Percentiles rank a stretch among this genome's conserved stretches.
Evolutionary conservation across 2,329 filamentous ascomycete species (phyloP).

Genomic region (Epichloe glyceriae): DNA sequence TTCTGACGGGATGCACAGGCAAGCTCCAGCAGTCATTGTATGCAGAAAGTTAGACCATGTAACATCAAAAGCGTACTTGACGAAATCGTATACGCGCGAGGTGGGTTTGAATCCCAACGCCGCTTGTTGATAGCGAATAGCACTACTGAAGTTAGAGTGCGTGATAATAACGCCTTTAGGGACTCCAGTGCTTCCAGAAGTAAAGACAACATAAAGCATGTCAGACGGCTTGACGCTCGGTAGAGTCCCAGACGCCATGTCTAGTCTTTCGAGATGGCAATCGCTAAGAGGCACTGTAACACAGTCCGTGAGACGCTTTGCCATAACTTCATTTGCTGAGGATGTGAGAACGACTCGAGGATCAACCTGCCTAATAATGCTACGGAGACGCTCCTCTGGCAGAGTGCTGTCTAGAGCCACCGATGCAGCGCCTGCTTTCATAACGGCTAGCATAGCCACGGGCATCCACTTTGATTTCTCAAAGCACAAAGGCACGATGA

Average conservation of each 20-base stretch:
- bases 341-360: slow-evolving; percentile 3
- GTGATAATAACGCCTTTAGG: slow-evolving; percentile 12
- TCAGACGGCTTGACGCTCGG: neutral
- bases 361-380: slow-evolving; percentile 1
- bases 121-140: slow-evolving; percentile 1
- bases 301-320: neutral
- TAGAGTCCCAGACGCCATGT: neutral
- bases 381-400: slow-evolving; percentile 5
- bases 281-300: neutral
- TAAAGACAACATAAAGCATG: slow-evolving; percentile 8
- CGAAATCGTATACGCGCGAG: slow-evolving; percentile 7
- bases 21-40: slow-evolving; percentile 4
- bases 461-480: slow-evolving; percentile 21
- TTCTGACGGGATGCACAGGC: slow-evolving; percentile 7
- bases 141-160: slow-evolving; percentile 6
- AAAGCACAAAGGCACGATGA: slow-evolving; percentile 20
- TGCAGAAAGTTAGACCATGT: slow-evolving; percentile 4
- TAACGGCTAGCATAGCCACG: slow-evolving; percentile 19
- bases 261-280: neutral
- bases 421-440: slow-evolving; percentile 19
- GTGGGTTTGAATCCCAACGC: slow-evolving; percentile 1
- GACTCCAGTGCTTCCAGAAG: slow-evolving; percentile 12
- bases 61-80: slow-evolving; percentile 7
- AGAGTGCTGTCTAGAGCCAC: slow-evolving; percentile 8
- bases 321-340: neutral